Base-by-base conservation (phyloP, 2,329 filamentous ascomycete genomes). In the Neonectria punicea region DNA sequence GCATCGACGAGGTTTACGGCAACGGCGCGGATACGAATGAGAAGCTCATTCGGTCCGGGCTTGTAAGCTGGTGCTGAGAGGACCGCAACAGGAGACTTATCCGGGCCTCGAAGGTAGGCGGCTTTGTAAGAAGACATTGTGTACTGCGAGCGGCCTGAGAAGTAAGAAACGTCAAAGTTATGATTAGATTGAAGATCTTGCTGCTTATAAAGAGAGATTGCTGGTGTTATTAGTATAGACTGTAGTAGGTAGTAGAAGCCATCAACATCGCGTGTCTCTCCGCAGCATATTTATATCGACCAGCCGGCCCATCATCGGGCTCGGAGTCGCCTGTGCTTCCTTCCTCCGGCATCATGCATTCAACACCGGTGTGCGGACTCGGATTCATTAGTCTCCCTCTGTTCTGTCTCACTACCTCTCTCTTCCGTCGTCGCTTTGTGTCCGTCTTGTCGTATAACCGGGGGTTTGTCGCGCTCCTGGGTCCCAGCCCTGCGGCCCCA, bases 1-100 rank as follows among this genome's bases (percentile, higher is more conserved):
- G 65, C 67, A 59, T 76, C 74, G 41, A 75, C 13, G 74, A 63
- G 30, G 76, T 74, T 75, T 25, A 75, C 61, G 28, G 71, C 73
- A 30, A 76, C 58, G 8, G 68, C 68, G 9, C 22, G 44, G 43
- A 65, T 71, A 14, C 58, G 61, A 18, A 76, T 65, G 2, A 74
- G 46, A 4, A 73, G 30, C 50, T 74, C 64, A 8, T 68, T 8
- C 5, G 36, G 57, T 7, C 54, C 54, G 11, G 54, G 54, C 6
- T 32, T 57, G 28, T 56, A 14, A 16, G 20, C 18, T 7, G 46
- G 39, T 8, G 61, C 60, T 3, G 36, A 39, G 16, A 34, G 14
- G 50, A 58, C 43, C 22, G 54, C 32, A 18, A 58, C 16, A 6
- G 36, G 53, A 9, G 36, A 47, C 14, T 25, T 44, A 11, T 53